These are phyloP conservation scores for Byssochlamys sp. DNA, from an alignment of 2,329 filamentous ascomycete species.

Conservation along the genomic window DNA sequence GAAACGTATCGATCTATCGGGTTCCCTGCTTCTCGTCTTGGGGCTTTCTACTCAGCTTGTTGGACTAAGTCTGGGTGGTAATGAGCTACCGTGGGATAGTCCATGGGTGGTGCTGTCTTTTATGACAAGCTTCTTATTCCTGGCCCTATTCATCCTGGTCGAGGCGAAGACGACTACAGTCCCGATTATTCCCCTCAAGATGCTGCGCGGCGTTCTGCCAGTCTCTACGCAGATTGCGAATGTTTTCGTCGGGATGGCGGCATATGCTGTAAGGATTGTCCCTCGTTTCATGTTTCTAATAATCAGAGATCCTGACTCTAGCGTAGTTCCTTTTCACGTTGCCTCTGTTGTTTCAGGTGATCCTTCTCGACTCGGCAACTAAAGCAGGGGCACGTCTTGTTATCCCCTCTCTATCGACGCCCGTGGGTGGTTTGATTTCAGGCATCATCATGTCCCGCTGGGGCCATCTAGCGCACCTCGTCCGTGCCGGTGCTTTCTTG, in stretches of 20 bases:
- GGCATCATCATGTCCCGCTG: conserved; percentile 41
- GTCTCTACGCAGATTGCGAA: conserved; percentile 50
- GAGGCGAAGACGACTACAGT: conserved; percentile 35
- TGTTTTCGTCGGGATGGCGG: conserved; percentile 51
- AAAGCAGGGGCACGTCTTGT: conserved; percentile 37
- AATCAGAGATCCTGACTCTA: background rate
- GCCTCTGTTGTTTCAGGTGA: conserved; percentile 36
- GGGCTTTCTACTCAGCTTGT: conserved; percentile 49
- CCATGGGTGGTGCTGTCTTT: conserved; percentile 33
- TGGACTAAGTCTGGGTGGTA: conserved; percentile 37
- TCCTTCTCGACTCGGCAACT: conserved; percentile 34
- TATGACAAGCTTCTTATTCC: conserved; percentile 26
- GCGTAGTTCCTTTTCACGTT: conserved; percentile 39
- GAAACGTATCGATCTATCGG: conserved; percentile 50
- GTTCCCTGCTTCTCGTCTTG: conserved; percentile 48
- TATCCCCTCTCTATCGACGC: conserved; percentile 38
- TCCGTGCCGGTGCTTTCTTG: conserved; percentile 31
- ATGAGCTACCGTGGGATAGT: conserved; percentile 37
- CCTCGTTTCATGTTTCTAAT: background rate
- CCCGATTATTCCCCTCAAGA: conserved; percentile 37
- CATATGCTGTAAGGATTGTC: conserved; percentile 47
- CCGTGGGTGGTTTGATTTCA: conserved; percentile 35
- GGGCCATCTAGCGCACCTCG: conserved; percentile 34
- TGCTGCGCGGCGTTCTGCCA: conserved; percentile 48
- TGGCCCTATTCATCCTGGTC: conserved; percentile 29